These are phyloP conservation scores for Pholiota adiposa DNA, from an alignment of 1,284 basidiomycete species.

Conservation along the genomic window DNA sequence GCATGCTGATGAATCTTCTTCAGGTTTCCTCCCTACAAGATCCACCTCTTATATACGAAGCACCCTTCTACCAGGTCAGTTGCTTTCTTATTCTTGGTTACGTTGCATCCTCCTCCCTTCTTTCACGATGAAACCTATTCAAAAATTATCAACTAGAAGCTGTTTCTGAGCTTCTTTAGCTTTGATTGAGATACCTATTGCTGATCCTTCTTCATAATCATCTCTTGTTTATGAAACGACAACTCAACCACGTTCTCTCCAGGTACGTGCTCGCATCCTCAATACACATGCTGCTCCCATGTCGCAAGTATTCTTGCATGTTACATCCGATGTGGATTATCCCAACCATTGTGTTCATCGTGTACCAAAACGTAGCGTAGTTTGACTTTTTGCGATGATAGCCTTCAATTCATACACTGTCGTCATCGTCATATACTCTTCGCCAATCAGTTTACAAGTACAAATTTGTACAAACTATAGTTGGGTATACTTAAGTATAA, in stretches of 20 bases:
- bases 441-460: no score
- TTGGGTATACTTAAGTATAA: not conserved
- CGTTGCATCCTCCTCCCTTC: conserved; percentile 12
- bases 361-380: not conserved
- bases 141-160: conserved; percentile 82
- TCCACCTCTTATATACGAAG: not conserved
- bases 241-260: not conserved
- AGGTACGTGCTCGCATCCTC: conserved; percentile 7
- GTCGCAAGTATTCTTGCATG: not conserved
- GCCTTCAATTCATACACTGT: not conserved
- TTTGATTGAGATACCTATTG: conserved; percentile 49
- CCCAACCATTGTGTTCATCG: not conserved
- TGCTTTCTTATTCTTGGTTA: not conserved
- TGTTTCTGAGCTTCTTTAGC: conserved; percentile 77
- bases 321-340: conserved; percentile 4
- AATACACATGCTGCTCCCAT: not conserved
- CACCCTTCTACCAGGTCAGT: conserved; percentile 15
- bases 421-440: no score
- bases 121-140: conserved; percentile 32
- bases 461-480: no score
- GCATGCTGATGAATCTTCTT: conserved; percentile 9
- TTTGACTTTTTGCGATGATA: not conserved
- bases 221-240: conserved; percentile 1
- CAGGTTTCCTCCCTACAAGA: not conserved
- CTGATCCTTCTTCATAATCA: conserved; percentile 17